These are phyloP conservation scores for Pseudogymnoascus sp. DNA, from an alignment of 2,329 filamentous ascomycete genomes.

Conservation along the genomic window DNA sequence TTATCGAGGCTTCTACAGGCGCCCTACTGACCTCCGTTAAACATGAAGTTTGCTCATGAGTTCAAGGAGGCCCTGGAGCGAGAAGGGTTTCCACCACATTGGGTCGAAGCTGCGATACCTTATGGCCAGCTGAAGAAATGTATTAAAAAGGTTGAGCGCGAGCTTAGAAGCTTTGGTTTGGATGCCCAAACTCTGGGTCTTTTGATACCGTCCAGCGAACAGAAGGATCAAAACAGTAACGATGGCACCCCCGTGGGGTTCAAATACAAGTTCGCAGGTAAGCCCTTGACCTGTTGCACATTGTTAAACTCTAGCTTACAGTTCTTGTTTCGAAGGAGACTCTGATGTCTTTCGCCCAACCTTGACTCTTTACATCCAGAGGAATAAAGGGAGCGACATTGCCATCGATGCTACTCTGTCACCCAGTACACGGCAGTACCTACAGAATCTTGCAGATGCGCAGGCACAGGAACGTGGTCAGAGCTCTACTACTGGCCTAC, in stretches of 20 bases:
- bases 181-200: slow-evolving; percentile 60
- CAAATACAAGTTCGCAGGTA: slow-evolving; percentile 49
- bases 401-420: slow-evolving; percentile 59
- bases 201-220: slow-evolving; percentile 36
- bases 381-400: slow-evolving; percentile 47
- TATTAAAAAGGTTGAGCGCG: slow-evolving; percentile 68
- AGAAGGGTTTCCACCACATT: slow-evolving; percentile 67
- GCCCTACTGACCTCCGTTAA: slow-evolving; percentile 1
- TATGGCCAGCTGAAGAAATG: slow-evolving; percentile 84
- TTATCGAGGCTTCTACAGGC: background rate
- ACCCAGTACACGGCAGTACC: slow-evolving; percentile 46
- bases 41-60: slow-evolving; percentile 80
- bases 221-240: slow-evolving; percentile 9
- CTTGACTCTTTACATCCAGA: slow-evolving; percentile 60
- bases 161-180: slow-evolving; percentile 63
- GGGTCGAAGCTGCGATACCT: slow-evolving; percentile 67
- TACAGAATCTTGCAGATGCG: slow-evolving; percentile 37
- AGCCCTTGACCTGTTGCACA: slow-evolving; percentile 9
- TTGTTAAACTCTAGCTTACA: background rate
- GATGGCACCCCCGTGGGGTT: slow-evolving; percentile 32
- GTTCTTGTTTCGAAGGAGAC: slow-evolving; percentile 23
- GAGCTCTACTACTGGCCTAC: background rate
- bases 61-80: slow-evolving; percentile 61
- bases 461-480: background rate
- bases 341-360: slow-evolving; percentile 52